These are phyloP conservation scores for Tricholoma hemisulphureum DNA, from an alignment of 768 basidiomycete genomes.

Conservation along the genomic window DNA sequence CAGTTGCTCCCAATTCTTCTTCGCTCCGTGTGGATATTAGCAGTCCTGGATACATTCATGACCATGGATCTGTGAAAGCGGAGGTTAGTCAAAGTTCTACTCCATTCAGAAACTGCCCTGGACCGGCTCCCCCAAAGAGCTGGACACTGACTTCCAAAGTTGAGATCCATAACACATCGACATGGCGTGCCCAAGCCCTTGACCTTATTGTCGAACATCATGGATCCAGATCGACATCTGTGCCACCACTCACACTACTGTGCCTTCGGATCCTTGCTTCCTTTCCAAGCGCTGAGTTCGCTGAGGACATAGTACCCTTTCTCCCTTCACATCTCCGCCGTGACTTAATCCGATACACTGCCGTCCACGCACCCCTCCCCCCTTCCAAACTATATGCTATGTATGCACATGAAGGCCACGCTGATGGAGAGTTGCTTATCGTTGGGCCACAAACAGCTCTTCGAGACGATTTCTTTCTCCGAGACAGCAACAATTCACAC, in stretches of 20 bases:
- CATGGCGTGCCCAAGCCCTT: slow-evolving; percentile 59
- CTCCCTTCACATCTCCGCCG: slow-evolving; percentile 61
- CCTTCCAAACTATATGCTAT: slow-evolving; percentile 49
- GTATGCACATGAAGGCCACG: slow-evolving; percentile 49
- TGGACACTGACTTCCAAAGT: slow-evolving; percentile 43
- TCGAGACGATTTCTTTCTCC: slow-evolving; percentile 43
- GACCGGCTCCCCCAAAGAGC: slow-evolving; percentile 56
- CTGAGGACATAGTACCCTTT: slow-evolving; percentile 43
- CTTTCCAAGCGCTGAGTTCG: slow-evolving; percentile 40
- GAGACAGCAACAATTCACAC: slow-evolving; percentile 5
- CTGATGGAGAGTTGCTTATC: slow-evolving; percentile 63
- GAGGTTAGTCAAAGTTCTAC: not conserved
- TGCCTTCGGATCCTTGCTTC: slow-evolving; percentile 53
- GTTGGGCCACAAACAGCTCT: slow-evolving; percentile 53
- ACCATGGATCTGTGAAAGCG: not conserved
- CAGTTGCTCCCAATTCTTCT: slow-evolving; percentile 6
- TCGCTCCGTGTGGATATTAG: slow-evolving; percentile 11
- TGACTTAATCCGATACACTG: slow-evolving; percentile 55
- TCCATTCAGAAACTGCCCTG: slow-evolving; percentile 33
- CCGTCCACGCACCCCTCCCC: slow-evolving; percentile 56
- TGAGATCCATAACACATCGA: slow-evolving; percentile 23
- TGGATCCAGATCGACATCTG: slow-evolving; percentile 18
- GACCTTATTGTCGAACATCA: slow-evolving; percentile 45
- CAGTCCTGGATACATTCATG: not conserved
- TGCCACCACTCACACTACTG: slow-evolving; percentile 55